These are phyloP conservation scores for Vanderwaltozyma polyspora DNA, from an alignment of 805 yeast genomes.

Conservation along the genomic window DNA sequence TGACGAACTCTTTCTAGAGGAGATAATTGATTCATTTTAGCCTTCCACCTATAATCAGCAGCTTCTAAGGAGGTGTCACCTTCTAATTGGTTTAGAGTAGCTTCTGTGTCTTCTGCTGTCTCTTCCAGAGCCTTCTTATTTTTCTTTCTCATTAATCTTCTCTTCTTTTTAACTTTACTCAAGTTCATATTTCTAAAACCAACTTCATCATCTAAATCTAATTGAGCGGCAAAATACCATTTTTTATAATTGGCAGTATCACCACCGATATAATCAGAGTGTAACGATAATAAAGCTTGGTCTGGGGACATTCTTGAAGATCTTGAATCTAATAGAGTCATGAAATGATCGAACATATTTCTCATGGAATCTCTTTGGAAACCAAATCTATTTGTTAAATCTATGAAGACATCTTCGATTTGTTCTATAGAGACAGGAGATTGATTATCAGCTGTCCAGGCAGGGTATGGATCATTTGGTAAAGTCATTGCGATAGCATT, in stretches of 20 bases:
- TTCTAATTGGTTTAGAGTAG: conserved; percentile 49
- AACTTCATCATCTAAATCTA: conserved; percentile 59
- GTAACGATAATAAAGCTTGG: conserved; percentile 69
- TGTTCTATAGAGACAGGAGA: conserved; percentile 74
- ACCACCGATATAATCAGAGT: conserved; percentile 85
- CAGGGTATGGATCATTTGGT: conserved; percentile 93
- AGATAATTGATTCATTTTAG: conserved; percentile 43
- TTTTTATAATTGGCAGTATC: conserved; percentile 74
- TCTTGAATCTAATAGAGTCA: conserved; percentile 74
- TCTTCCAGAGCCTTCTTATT: conserved; percentile 51
- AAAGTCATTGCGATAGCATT: conserved; percentile 53
- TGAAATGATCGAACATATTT: conserved; percentile 78
- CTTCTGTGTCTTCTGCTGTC: conserved; percentile 51
- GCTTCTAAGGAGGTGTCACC: conserved; percentile 80
- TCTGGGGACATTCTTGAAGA: conserved; percentile 82
- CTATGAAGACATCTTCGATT: conserved; percentile 77
- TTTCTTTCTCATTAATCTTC: conserved; percentile 74
- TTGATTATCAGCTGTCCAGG: conserved; percentile 95
- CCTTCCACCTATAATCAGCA: conserved; percentile 75
- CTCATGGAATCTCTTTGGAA: conserved; percentile 90
- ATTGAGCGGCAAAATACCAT: conserved; percentile 85
- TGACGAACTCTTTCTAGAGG: conserved; percentile 33
- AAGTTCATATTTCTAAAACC: conserved; percentile 48
- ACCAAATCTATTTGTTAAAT: conserved; percentile 71
- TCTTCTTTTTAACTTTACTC: conserved; percentile 66